Conservation (phyloP, 164 flowering plant genomes). For the Berberis vulgaris region DNA sequence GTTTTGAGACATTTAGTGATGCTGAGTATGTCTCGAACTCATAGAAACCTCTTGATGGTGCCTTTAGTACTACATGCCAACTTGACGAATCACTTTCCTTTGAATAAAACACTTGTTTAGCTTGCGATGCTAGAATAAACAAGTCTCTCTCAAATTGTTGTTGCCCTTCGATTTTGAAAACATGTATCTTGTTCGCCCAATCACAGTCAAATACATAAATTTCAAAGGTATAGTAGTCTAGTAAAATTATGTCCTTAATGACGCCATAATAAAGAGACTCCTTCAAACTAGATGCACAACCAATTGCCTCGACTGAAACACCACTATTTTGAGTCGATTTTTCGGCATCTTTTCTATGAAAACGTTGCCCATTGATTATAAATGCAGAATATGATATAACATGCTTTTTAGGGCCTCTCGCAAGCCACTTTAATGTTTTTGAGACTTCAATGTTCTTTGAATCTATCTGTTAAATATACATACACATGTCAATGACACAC, state of each 20-base stretch:
- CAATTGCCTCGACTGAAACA: background rate
- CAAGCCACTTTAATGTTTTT: constrained; percentile 1
- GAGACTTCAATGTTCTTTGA: background rate
- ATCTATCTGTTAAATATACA: background rate
- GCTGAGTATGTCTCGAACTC: background rate
- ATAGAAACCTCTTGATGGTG: constrained; percentile 1
- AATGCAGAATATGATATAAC: background rate
- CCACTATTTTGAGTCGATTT: constrained; percentile 3
- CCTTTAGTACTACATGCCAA: background rate
- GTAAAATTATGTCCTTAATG: background rate
- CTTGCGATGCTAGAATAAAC: background rate
- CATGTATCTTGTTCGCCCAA: background rate
- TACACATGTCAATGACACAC: background rate
- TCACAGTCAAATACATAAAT: constrained; percentile 2
- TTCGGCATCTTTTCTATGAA: background rate
- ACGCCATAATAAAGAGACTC: background rate
- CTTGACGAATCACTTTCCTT: background rate
- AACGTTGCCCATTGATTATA: background rate
- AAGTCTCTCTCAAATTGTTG: background rate
- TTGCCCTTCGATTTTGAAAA: constrained; percentile 1
- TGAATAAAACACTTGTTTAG: background rate
- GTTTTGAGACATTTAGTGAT: background rate
- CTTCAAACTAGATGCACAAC: too few relatives aligned
- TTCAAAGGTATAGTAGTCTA: background rate
- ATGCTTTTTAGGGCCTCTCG: background rate